phyloP scores from a whole-genome alignment of 2,329 filamentous ascomycete genomes.

The Penicillium polonicum region DNA sequence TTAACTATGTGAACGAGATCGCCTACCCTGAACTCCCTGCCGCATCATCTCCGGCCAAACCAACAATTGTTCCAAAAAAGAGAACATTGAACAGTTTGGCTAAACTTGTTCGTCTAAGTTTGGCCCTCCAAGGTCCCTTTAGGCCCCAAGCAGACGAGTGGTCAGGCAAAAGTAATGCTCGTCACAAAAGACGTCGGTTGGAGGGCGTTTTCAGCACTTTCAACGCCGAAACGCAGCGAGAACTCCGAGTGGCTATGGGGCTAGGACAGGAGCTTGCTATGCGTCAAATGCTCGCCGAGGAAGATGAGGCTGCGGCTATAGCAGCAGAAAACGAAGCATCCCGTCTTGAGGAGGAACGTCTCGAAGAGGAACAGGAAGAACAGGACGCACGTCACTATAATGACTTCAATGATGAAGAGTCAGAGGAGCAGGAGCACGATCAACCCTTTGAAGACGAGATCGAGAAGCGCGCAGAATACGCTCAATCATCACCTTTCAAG shows the following conservation, averaged over 20 bases:
- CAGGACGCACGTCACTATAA: background rate
- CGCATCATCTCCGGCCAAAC: constrained; percentile 8
- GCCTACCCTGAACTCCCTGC: constrained; percentile 18
- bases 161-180: constrained; percentile 7
- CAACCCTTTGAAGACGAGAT: background rate
- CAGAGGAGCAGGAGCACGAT: constrained; percentile 9
- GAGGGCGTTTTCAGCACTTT: constrained; percentile 42
- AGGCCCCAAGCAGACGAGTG: constrained; percentile 17
- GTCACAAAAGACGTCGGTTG: constrained; percentile 26
- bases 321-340: constrained; percentile 5
- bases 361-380: background rate
- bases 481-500: background rate
- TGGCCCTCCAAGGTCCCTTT: constrained; percentile 39
- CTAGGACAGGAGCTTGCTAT: constrained; percentile 47
- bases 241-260: constrained; percentile 42
- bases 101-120: constrained; percentile 38
- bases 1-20: constrained; percentile 3
- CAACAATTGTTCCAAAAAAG: constrained; percentile 11
- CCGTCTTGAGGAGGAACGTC: constrained; percentile 2
- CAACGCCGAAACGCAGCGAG: constrained; percentile 37
- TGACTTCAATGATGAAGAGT: constrained; percentile 6
- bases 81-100: constrained; percentile 31
- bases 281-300: constrained; percentile 25
- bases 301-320: constrained; percentile 8
- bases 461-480: constrained; percentile 2